Evolutionary conservation across 1,284 basidiomycete species (phyloP), one percentile per base, ranked within the genome.

Genomic region (Malassezia psittaci): DNA sequence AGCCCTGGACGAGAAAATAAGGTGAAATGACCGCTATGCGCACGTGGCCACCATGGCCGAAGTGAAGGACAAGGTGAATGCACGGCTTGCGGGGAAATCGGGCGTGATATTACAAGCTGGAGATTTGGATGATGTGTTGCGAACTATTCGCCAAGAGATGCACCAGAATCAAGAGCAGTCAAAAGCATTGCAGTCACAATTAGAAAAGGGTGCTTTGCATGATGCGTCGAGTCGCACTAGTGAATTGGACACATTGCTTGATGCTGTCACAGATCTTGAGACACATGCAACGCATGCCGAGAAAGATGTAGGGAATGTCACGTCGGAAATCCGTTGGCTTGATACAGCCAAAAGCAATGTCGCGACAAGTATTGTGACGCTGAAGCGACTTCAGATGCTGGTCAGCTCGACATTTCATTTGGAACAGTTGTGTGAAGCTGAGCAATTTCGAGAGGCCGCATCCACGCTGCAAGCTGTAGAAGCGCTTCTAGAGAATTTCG

Each of bases 261-360:
- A 85, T 32, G 90, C 96, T 77, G 90, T 96, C 82, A 88, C 86
- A 21, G 84, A 85, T 51, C 96, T 96, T 64, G 82, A 89, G 36
- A 90, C 94, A 75, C 93, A 96, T 75, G 72, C 73, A 10, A 51
- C 65, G 10, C 63, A 68, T 75, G 90, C 89, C 11, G 93, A 98
- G 74, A 88, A 88, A 1, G 89, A 96, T 45, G 94, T 98, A 35
- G 82, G 87, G 57, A 84, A 89, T 60, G 94, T 98, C 66, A 99
- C 94, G 5, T 85, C 88, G 63, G 94, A 99, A 75, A 96, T 99
- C 53, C 90, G 96, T 73, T 83, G 86, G 6, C 80, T 99, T 34
- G 94, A 98, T 74, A 79, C 87, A 34, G 91, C 90, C 33, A 98
- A 99, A 80, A 85, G 85, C 77, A 96, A 98, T 71, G 80, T 74